Conservation (phyloP, 805 yeast genomes). For the Cyberlindnera samutprakarnensis region DNA sequence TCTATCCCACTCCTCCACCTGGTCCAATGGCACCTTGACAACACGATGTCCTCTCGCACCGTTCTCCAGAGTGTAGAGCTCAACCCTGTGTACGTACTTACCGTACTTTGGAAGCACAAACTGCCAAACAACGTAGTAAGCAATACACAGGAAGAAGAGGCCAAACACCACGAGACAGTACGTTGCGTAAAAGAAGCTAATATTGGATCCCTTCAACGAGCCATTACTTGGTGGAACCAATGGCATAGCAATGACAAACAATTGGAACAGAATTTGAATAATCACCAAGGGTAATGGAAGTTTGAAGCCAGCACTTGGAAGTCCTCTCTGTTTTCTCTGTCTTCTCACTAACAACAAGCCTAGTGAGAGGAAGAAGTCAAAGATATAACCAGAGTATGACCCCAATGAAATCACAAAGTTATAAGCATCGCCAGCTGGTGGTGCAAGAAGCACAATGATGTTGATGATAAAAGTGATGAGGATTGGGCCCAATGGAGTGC, state of each 20-base stretch:
- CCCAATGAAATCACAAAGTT: constrained; percentile 63
- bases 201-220: constrained; percentile 45
- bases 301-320: constrained; percentile 53
- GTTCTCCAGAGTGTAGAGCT: constrained; percentile 47
- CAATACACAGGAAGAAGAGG: constrained; percentile 48
- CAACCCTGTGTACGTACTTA: constrained; percentile 40
- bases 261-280: constrained; percentile 54
- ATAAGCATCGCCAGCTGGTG: constrained; percentile 84
- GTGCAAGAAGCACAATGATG: constrained; percentile 60
- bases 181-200: constrained; percentile 59
- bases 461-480: constrained; percentile 68
- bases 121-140: constrained; percentile 62
- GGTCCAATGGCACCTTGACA: constrained; percentile 26
- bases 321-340: constrained; percentile 37
- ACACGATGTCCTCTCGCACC: constrained; percentile 61
- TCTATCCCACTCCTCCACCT: constrained; percentile 11
- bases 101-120: constrained; percentile 45
- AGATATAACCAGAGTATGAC: constrained; percentile 69
- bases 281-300: constrained; percentile 51
- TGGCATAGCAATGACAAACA: constrained; percentile 65
- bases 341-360: constrained; percentile 54
- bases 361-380: constrained; percentile 50
- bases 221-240: constrained; percentile 61
- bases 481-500: constrained; percentile 50
- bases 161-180: constrained; percentile 73